Conservation (phyloP, 116 monocot species). For the Phalaenopsis hybrid region DNA sequence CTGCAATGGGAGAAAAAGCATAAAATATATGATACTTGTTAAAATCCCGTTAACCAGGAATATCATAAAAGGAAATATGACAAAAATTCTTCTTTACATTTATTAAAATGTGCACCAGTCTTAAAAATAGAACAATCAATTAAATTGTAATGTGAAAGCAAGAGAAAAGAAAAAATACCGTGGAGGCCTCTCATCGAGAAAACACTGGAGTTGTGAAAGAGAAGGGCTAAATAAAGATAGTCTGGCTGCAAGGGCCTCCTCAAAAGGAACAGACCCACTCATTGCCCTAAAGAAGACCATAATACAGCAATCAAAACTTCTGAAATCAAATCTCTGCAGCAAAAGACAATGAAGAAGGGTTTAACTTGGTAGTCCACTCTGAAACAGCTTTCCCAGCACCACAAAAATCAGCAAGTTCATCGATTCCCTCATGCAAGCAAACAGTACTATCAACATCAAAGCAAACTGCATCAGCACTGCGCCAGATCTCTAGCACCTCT, state of each 20-base stretch:
- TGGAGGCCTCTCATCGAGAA: constrained; percentile 77
- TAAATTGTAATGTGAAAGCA: not conserved
- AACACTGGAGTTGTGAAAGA: constrained; percentile 57
- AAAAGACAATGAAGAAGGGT: constrained; percentile 5
- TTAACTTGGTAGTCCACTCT: constrained; percentile 84
- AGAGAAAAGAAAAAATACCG: constrained; percentile 34
- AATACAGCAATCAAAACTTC: not conserved
- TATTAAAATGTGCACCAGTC: not conserved
- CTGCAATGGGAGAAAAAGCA: too few relatives aligned
- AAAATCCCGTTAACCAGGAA: not conserved
- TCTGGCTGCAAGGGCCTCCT: constrained; percentile 87
- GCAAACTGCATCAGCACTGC: constrained; percentile 77
- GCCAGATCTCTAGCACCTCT: constrained; percentile 82
- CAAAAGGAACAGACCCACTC: constrained; percentile 92
- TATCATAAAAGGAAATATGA: not conserved
- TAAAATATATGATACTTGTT: too few relatives aligned
- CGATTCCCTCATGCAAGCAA: constrained; percentile 93
- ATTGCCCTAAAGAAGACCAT: constrained; percentile 66
- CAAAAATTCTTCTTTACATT: not conserved
- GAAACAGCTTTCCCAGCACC: constrained; percentile 96
- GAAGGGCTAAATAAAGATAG: constrained; percentile 87
- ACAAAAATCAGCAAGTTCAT: constrained; percentile 96
- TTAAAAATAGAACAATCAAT: not conserved
- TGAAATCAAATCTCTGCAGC: not conserved
- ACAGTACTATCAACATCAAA: constrained; percentile 99